phyloP scores from a whole-genome alignment of 139 green algal genomes.

The Parachlorella kessleri region DNA sequence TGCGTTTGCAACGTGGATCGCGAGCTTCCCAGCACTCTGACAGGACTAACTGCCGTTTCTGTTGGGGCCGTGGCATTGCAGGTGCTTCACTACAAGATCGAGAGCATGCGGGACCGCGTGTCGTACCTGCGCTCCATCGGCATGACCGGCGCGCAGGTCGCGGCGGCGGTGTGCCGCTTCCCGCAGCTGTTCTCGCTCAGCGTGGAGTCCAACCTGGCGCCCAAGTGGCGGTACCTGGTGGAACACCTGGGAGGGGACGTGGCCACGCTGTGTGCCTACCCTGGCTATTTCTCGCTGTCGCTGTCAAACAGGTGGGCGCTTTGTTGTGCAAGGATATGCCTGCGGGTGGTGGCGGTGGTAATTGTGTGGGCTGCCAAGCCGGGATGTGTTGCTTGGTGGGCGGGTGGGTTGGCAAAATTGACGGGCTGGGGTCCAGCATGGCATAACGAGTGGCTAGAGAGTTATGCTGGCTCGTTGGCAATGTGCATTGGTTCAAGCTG shows the following conservation, averaged over 20 bases:
- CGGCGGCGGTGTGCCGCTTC: slow-evolving; percentile 45
- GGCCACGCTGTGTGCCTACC: slow-evolving; percentile 58
- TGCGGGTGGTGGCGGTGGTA: too few species aligned
- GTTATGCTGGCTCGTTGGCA: too few species aligned
- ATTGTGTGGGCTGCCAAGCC: too few species aligned
- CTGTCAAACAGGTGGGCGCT: slow-evolving; percentile 55
- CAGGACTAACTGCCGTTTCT: too few species aligned
- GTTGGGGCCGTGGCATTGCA: slow-evolving; percentile 32
- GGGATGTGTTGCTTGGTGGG: too few species aligned
- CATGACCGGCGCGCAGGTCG: slow-evolving; percentile 52
- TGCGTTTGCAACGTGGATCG: too few species aligned
- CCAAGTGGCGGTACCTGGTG: slow-evolving; percentile 76
- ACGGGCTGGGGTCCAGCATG: too few species aligned
- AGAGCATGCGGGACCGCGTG: slow-evolving; percentile 43
- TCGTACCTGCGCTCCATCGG: slow-evolving; percentile 53
- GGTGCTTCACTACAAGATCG: slow-evolving; percentile 72
- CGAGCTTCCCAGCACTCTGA: too few species aligned
- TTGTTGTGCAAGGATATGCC: too few species aligned
- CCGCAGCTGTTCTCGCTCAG: slow-evolving; percentile 66
- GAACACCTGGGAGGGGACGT: slow-evolving; percentile 56
- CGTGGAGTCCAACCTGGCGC: slow-evolving; percentile 56
- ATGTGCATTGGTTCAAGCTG: too few species aligned
- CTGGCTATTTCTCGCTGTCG: slow-evolving; percentile 75
- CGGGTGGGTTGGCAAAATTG: too few species aligned
- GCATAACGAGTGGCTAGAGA: too few species aligned